A percentile compares a stretch with the other conserved stretches of the same genome.
Conservation (phyloP, 768 basidiomycete genomes). For the Dictyophora rubrovolvata region DNA sequence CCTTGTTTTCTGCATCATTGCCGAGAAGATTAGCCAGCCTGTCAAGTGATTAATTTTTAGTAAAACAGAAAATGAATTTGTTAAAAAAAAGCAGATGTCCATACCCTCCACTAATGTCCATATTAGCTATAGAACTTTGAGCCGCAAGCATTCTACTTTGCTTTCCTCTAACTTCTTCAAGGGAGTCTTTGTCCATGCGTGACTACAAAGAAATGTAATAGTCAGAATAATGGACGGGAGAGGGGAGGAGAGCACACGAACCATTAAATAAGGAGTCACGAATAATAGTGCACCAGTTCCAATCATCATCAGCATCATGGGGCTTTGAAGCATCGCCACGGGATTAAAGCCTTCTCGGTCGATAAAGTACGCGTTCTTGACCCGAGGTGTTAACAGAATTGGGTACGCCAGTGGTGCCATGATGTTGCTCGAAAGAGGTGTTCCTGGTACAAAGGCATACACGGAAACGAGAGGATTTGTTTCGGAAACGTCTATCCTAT, state of each 20-base stretch:
- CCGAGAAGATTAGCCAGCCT: conserved; percentile 1
- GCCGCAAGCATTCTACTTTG: conserved; percentile 46
- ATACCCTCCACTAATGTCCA: conserved; percentile 51
- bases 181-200: conserved; percentile 61
- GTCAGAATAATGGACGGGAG: background rate
- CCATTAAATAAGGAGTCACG: conserved; percentile 68
- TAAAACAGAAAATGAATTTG: background rate
- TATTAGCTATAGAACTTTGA: conserved; percentile 47
- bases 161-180: conserved; percentile 53
- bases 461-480: conserved; percentile 39
- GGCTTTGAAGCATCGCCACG: conserved; percentile 66
- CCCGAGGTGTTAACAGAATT: conserved; percentile 42
- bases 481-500: conserved; percentile 54
- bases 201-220: conserved; percentile 33
- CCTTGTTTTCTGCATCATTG: background rate
- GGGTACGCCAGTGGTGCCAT: conserved; percentile 49
- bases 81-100: conserved; percentile 10
- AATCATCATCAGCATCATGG: conserved; percentile 77
- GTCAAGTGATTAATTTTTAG: background rate
- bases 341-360: conserved; percentile 66
- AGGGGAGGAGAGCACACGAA: conserved; percentile 21
- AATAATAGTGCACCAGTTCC: conserved; percentile 57
- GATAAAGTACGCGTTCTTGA: conserved; percentile 53
- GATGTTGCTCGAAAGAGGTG: conserved; percentile 51
- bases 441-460: conserved; percentile 56